These are phyloP conservation scores for Eucalyptus pauciflora DNA, from an alignment of 345 rosid species.

Conservation along the genomic window DNA sequence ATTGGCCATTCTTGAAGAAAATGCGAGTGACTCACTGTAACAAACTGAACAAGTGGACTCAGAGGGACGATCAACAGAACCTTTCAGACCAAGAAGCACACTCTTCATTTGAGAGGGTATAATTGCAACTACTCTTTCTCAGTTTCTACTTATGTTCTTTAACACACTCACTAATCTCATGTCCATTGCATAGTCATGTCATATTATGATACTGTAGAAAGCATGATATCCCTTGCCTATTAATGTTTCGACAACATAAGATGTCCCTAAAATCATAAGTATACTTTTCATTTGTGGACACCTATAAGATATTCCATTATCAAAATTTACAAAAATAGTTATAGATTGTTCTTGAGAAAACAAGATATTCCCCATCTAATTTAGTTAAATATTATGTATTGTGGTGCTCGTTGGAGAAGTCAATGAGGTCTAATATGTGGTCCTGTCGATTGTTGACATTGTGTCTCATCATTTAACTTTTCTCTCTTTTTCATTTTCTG, in stretches of 20 bases:
- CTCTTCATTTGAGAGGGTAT: neutral
- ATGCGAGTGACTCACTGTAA: neutral
- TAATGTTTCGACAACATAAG: neutral
- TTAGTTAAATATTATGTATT: neutral
- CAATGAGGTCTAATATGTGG: neutral
- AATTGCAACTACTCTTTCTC: neutral
- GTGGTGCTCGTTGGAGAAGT: neutral
- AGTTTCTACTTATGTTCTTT: neutral
- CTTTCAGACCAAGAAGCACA: neutral
- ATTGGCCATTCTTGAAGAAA: neutral
- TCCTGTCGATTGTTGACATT: accelerated
- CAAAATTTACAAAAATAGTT: neutral
- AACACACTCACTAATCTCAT: neutral
- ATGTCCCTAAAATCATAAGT: neutral
- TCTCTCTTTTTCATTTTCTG: neutral
- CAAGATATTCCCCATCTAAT: neutral
- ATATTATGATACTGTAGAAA: neutral
- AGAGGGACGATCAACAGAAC: neutral
- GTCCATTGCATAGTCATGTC: neutral
- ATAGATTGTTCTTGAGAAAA: neutral
- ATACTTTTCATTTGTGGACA: neutral
- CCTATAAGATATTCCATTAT: neutral
- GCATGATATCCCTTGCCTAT: neutral
- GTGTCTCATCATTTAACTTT: neutral
- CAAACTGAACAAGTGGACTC: neutral